Evolutionary conservation across 208 protist species (phyloP), one percentile per base, ranked within the genome.

Genomic region (Crithidia fasciculata): DNA sequence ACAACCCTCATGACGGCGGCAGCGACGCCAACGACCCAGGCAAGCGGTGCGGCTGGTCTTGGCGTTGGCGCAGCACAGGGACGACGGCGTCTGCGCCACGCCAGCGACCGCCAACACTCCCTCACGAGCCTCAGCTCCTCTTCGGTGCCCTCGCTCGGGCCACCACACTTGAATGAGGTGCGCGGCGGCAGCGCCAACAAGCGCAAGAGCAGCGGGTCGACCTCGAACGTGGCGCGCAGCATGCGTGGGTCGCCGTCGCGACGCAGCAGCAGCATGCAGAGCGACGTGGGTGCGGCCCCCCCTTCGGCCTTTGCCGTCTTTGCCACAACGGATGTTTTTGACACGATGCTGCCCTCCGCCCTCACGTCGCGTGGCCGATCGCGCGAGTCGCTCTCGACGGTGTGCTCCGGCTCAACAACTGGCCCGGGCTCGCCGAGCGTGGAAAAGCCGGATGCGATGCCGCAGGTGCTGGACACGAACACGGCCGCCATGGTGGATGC

Each of bases 111-210:
- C 43, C 28, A 47, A 7, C 61, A 55, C 43, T 66, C 62, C 37
- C n/a, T 68, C 37, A 57, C 50, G 15, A 68, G 49, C 62, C 37
- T 57, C 28, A 57, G 62, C 49, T 55, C 50, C 4, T 15, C 62
- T 0, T 68, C 62, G 3, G 28, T 45, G 4, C 28, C 50, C 2
- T 68, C 50, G 3, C 49, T 68, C 39, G 39, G 6, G 7, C 28
- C 28, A 28, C 28, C 28, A 28, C 28, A 28, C 28, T 28, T 28
- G 9, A 49, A 13, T 13, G 12, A 8, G 7, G 45, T 15, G 45
- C 45, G 12, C 2, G 45, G 45, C 45, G 45, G 45, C 9, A 8
- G 9, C 45, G 9, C 45, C 45, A 15, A 49, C 45, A 13, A 12
- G 50, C 8, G 50, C 50, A 55, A 12, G 50, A 12, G n/a, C 16